Evolutionary conservation across 768 basidiomycete species (phyloP).

Genomic region (Xerocomellus chrysenteron): DNA sequence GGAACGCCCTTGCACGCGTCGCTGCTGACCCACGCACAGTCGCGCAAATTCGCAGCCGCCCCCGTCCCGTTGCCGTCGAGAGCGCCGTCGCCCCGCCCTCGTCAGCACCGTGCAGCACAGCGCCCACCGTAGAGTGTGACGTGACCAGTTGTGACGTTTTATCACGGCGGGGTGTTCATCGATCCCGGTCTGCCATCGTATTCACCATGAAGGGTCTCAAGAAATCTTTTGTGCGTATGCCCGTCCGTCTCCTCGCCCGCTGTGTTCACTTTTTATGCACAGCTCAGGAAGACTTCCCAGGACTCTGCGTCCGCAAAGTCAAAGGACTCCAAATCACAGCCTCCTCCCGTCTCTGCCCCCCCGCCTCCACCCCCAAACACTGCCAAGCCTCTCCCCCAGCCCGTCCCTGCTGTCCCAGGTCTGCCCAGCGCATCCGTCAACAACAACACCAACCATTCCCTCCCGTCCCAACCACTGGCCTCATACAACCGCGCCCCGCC

Average conservation of each 20-base stretch:
- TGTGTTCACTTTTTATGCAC: slow-evolving; percentile 24
- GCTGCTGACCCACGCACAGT: not conserved
- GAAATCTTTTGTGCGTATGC: slow-evolving; percentile 67
- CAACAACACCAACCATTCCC: slow-evolving; percentile 39
- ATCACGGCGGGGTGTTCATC: slow-evolving; percentile 39
- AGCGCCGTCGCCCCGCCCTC: not conserved
- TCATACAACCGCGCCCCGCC: slow-evolving; percentile 45
- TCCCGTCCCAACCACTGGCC: slow-evolving; percentile 38
- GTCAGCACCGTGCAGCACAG: slow-evolving; percentile 5
- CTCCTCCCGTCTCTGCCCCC: slow-evolving; percentile 40
- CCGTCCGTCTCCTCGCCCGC: slow-evolving; percentile 14
- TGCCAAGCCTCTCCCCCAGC: slow-evolving; percentile 61
- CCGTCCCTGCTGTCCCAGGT: slow-evolving; percentile 40
- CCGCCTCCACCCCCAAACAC: slow-evolving; percentile 66
- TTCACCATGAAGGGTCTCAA: slow-evolving; percentile 76
- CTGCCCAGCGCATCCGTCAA: slow-evolving; percentile 37
- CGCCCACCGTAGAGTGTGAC: slow-evolving; percentile 22
- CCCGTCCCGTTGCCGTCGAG: not conserved
- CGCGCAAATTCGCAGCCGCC: not conserved
- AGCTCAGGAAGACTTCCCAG: slow-evolving; percentile 72
- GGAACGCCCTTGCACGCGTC: not conserved
- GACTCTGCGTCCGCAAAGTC: slow-evolving; percentile 67
- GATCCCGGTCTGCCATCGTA: slow-evolving; percentile 33
- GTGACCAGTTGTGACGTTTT: slow-evolving; percentile 29
- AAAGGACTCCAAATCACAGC: slow-evolving; percentile 56